Base-by-base conservation (phyloP, 2,329 filamentous ascomycete genomes). In the Cercospora berteroae region DNA sequence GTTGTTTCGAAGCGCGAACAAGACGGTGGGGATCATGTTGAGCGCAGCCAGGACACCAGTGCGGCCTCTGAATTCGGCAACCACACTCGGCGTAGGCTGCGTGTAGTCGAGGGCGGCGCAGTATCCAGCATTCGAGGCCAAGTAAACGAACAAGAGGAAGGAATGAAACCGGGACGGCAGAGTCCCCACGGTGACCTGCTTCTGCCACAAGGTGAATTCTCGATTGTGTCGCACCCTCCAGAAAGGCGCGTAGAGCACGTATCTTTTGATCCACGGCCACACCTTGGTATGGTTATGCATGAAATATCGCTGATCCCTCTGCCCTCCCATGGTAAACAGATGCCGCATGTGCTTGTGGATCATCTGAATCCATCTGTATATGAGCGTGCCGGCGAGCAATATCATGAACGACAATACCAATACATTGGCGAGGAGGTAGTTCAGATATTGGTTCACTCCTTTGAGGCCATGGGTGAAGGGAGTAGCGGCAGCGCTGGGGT, bases 1-100 rank as follows among this genome's bases (percentile, higher is more conserved):
- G 81, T 98, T 99, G 83, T 98, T 98, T 77, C 95, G 90, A 39
- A 93, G 89, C 12, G 94, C 93, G 66, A 98, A 87, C 71, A 98
- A 87, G 74, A 98, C 65, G 29, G 97, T 88, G 5, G 95, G 94
- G 33, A 99, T 88, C 87, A 98, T 91, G 81, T 97, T 99, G 74
- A 96, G 86, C 10, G 93, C 84, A 4, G 94, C 89, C 70, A 99
- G 85, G 8, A 90, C 90, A 64, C 95, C 95, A 6, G 91, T 91
- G 66, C 95, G 88, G 42, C 94, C 94, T 74, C 95, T 90, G 52
- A 97, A 84, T 77, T 96, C 91, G 25, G 94, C 94, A 31, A 91
- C 83, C 29, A 96, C 83, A 2, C 89, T 85, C 10, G 76, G 65
- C 10, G 23, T 25, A 13, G 59, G 18, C 44, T 67, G 56, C 29